phyloP scores from a whole-genome alignment of 805 yeast genomes.

The Suhomyces pyralidae region DNA sequence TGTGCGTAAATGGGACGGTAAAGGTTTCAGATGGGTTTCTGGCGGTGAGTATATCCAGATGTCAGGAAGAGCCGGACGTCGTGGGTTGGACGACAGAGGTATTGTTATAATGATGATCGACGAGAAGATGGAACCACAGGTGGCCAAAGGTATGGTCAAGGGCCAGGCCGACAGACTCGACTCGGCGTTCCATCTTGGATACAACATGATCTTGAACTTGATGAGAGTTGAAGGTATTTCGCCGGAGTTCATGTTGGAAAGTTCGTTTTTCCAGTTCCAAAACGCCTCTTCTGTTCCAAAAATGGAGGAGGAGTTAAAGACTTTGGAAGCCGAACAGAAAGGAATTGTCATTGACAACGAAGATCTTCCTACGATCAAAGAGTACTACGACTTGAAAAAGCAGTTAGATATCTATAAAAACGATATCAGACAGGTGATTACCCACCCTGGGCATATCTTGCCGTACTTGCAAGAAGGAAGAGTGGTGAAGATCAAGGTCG shows the following conservation, averaged over 20 bases:
- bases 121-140: conserved; percentile 99
- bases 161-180: conserved; percentile 98
- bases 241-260: conserved; percentile 94
- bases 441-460: conserved; percentile 86
- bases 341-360: conserved; percentile 50
- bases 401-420: conserved; percentile 68
- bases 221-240: conserved; percentile 98
- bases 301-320: conserved; percentile 65
- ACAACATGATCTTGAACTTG: conserved; percentile 93
- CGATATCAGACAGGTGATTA: conserved; percentile 76
- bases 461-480: conserved; percentile 90
- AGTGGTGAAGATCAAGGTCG: conserved; percentile 64
- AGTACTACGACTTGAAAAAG: conserved; percentile 76
- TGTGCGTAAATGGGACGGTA: conserved; percentile 98
- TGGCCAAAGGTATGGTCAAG: conserved; percentile 98
- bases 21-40: conserved; percentile 96
- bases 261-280: conserved; percentile 93
- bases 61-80: conserved; percentile 99
- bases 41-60: conserved; percentile 99
- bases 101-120: conserved; percentile 99
- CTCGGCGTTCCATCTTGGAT: conserved; percentile 96
- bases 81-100: conserved; percentile 99
- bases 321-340: conserved; percentile 48
- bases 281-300: conserved; percentile 87
- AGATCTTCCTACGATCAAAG: conserved; percentile 70